Evolutionary conservation across 1,284 basidiomycete genomes (phyloP).

Genomic region (Austroboletus olivaceoglutinosus): DNA sequence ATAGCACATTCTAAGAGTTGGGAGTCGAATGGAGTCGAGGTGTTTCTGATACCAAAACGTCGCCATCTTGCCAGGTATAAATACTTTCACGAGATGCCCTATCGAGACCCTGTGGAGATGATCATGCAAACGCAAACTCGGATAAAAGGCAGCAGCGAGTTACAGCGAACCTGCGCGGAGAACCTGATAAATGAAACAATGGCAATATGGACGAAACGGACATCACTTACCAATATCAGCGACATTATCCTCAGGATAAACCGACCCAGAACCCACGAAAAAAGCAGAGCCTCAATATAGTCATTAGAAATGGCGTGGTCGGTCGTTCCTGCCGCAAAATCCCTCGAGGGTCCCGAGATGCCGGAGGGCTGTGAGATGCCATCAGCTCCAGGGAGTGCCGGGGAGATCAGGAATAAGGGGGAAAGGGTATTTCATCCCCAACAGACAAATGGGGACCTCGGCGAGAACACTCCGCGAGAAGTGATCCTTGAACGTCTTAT

Average conservation of each 20-base stretch:
- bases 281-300: slow-evolving; percentile 12
- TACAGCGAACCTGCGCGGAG: slow-evolving; percentile 5
- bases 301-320: slow-evolving; percentile 4
- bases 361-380: slow-evolving; percentile 7
- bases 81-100: slow-evolving; percentile 18
- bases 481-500: slow-evolving; percentile 2
- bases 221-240: slow-evolving; percentile 1
- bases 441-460: slow-evolving; percentile 3
- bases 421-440: neutral
- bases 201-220: slow-evolving; percentile 15
- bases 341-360: slow-evolving; percentile 4
- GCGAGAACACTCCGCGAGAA: slow-evolving; percentile 13
- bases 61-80: slow-evolving; percentile 16
- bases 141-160: slow-evolving; percentile 1
- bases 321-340: slow-evolving; percentile 12
- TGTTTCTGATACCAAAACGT: neutral
- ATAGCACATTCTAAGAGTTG: slow-evolving; percentile 41
- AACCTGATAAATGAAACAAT: slow-evolving; percentile 18
- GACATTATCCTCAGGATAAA: slow-evolving; percentile 7
- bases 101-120: slow-evolving; percentile 5
- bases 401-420: slow-evolving; percentile 2
- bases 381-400: neutral
- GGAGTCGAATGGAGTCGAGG: slow-evolving; percentile 3
- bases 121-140: slow-evolving; percentile 3
- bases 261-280: slow-evolving; percentile 2